Base-by-base conservation (phyloP, 2,329 filamentous ascomycete genomes). In the Beauveria pseudobassiana region DNA sequence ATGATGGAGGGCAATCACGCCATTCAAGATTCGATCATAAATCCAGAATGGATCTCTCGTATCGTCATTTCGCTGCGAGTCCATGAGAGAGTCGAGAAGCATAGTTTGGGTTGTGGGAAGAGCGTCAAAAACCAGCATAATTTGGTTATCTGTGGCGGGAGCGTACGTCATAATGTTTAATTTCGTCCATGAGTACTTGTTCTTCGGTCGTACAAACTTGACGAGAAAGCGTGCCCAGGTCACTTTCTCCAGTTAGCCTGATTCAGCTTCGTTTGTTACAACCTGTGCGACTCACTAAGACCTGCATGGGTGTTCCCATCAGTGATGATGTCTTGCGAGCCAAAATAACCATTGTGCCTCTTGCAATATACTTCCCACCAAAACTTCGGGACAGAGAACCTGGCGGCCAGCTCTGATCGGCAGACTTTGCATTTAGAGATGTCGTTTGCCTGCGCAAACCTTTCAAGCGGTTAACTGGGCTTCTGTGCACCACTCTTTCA, bases 31-130 rank as follows among this genome's bases (percentile, higher is more conserved):
- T 6, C 59, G 62, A 1, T 67, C 61, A 42, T 77, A 75, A 3
- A 73, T 64, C 75, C 74, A 78, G 46, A 76, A 76, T 0, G 75
- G 75, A 24, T 72, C 69, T 3, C 10, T 18, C 4, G 69, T 49
- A 10, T 66, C 62, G 2, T 48, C 45, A 2, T 28, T 3, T 8
- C 61, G 54, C 8, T 66, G 22, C 16, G 10, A 20, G 28, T 59
- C 50, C 8, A 52, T 42, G 10, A 67, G 52, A 14, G 28, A n/a
- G 0, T 50, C 22, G 2, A 34, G 61, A 18, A 68, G 62, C 24
- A 59, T 53, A 4, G 59, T 24, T 7, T 16, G 46, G 2, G 68
- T 34, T 16, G 16, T 8, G 14, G 42, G 6, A 12, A 40, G 34
- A 1, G 64, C 50, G 42, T 76, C 72, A 59, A 76, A 75, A 1